Percentiles rank a stretch among this genome's conserved stretches.
Evolutionary conservation across 257 asterid genomes (phyloP).

Genomic region (Solanum habrochaites): DNA sequence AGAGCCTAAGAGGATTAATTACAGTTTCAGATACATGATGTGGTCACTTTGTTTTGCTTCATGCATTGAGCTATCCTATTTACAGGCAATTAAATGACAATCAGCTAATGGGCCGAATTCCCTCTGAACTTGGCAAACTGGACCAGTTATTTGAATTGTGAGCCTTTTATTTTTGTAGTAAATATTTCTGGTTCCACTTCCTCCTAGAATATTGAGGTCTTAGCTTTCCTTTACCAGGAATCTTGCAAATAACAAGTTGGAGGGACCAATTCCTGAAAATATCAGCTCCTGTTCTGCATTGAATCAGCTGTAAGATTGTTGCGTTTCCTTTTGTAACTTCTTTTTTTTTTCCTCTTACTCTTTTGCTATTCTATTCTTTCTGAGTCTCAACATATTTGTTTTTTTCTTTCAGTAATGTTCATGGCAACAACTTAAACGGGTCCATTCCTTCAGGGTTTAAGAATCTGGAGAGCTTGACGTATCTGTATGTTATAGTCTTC

Average conservation of each 20-base stretch:
- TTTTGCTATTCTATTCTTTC: background rate
- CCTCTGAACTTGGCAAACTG: conserved; percentile 80
- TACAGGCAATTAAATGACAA: conserved; percentile 90
- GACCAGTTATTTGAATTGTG: conserved; percentile 93
- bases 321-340: background rate
- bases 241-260: conserved; percentile 70
- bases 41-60: background rate
- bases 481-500: conserved; percentile 40
- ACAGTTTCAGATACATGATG: background rate
- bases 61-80: background rate
- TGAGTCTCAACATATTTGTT: background rate
- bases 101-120: conserved; percentile 64
- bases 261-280: conserved; percentile 88
- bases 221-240: conserved; percentile 37
- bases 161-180: conserved; percentile 7
- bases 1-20: background rate
- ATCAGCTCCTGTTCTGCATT: conserved; percentile 89
- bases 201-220: background rate
- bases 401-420: conserved; percentile 56
- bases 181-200: background rate
- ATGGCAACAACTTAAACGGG: conserved; percentile 71
- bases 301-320: conserved; percentile 66
- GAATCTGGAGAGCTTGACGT: conserved; percentile 85
- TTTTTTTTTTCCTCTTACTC: background rate
- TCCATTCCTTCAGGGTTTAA: conserved; percentile 76